Conservation (phyloP, 1,139 yeast genomes). For the Lodderomyces elongisporus region DNA sequence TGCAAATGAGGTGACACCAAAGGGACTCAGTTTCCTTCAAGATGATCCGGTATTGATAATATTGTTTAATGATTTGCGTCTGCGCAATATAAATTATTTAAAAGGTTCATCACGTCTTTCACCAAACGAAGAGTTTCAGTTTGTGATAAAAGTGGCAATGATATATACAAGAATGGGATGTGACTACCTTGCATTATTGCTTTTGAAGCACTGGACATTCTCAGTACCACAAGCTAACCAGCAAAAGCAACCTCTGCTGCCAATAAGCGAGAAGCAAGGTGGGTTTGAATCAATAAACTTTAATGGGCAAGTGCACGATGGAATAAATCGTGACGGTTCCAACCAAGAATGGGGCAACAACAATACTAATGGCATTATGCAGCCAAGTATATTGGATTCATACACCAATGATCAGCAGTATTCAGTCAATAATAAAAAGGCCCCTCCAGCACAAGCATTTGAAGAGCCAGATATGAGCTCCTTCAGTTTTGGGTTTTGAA, state of each 20-base stretch:
- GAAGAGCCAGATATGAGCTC: slow-evolving; percentile 81
- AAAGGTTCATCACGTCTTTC: slow-evolving; percentile 46
- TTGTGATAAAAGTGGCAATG: slow-evolving; percentile 56
- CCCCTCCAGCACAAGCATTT: slow-evolving; percentile 53
- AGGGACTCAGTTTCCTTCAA: slow-evolving; percentile 49
- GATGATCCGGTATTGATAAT: slow-evolving; percentile 80
- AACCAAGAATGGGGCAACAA: not conserved
- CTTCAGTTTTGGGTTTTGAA: slow-evolving; percentile 56
- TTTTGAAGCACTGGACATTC: slow-evolving; percentile 69
- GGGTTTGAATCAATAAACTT: not conserved
- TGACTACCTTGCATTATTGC: slow-evolving; percentile 63
- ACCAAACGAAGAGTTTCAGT: slow-evolving; percentile 50
- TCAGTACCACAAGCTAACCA: slow-evolving; percentile 11
- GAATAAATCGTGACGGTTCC: not conserved
- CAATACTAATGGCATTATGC: slow-evolving; percentile 2
- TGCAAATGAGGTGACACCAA: slow-evolving; percentile 16
- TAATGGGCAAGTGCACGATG: slow-evolving; percentile 4
- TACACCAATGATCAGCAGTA: not conserved
- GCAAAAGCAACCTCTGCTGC: not conserved
- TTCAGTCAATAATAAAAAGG: slow-evolving; percentile 14
- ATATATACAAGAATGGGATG: slow-evolving; percentile 90
- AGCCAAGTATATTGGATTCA: slow-evolving; percentile 5
- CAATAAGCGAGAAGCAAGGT: not conserved
- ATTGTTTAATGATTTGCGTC: slow-evolving; percentile 58
- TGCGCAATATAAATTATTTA: slow-evolving; percentile 42